Percentiles rank a stretch among this genome's conserved stretches.
These are phyloP conservation scores for Zymoseptoria crescenta DNA, from an alignment of 2,329 filamentous ascomycete species.

Conservation along the genomic window DNA sequence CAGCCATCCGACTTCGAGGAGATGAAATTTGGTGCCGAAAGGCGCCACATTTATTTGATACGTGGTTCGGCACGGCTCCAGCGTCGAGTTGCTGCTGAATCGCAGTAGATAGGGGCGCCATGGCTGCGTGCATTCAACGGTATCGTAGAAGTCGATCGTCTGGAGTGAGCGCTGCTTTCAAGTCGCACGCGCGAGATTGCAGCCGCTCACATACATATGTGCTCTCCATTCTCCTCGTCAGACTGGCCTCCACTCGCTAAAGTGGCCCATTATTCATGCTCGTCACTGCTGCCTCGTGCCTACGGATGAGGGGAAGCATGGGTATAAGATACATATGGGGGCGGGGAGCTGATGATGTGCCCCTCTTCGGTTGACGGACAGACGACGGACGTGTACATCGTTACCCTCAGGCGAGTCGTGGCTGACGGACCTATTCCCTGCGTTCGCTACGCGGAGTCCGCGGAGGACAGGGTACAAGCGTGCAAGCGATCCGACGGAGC, in stretches of 20 bases:
- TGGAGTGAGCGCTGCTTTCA: neutral
- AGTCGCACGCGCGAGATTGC: neutral
- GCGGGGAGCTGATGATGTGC: neutral
- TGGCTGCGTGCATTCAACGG: neutral
- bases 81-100: conserved; percentile 26
- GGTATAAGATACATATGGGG: neutral
- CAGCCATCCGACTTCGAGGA: conserved; percentile 37
- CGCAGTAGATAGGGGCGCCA: conserved; percentile 10
- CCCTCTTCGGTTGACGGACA: neutral
- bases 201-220: neutral
- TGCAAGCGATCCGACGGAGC: neutral
- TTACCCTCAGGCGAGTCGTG: neutral
- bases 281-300: neutral
- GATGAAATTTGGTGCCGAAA: conserved; percentile 40
- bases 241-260: neutral
- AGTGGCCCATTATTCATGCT: neutral
- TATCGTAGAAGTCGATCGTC: neutral
- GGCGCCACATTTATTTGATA: conserved; percentile 34
- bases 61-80: conserved; percentile 27
- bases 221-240: neutral
- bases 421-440: neutral
- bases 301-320: neutral
- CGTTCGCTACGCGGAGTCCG: neutral
- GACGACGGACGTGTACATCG: neutral
- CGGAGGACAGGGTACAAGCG: too few species aligned